Evolutionary conservation across 2,329 filamentous ascomycete species (phyloP).

Genomic region (Nannizziopsis barbatae): DNA sequence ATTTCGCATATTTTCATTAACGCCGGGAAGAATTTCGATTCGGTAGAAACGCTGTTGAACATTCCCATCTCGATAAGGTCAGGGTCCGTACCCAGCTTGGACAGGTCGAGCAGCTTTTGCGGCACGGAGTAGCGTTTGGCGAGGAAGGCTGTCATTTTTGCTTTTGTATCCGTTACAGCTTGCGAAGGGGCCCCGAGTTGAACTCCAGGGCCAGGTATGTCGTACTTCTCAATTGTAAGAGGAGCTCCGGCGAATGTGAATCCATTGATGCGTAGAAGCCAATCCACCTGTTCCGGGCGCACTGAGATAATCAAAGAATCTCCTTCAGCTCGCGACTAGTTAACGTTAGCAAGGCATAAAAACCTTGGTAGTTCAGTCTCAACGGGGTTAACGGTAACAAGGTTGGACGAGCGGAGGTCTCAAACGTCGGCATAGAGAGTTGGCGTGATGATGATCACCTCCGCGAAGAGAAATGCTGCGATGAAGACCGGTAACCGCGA

Average conservation of each 20-base stretch:
- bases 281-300: conserved; percentile 51
- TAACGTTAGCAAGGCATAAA: conserved; percentile 54
- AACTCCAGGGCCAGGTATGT: conserved; percentile 19
- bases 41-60: conserved; percentile 58
- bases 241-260: conserved; percentile 56
- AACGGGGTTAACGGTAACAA: conserved; percentile 25
- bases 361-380: conserved; percentile 32
- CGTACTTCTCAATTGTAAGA: conserved; percentile 41
- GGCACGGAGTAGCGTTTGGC: conserved; percentile 59
- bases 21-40: conserved; percentile 81
- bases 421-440: conserved; percentile 36
- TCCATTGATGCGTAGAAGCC: conserved; percentile 56
- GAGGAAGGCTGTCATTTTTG: conserved; percentile 60
- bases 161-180: conserved; percentile 49
- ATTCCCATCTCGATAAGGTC: conserved; percentile 63
- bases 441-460: conserved; percentile 34
- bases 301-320: conserved; percentile 59
- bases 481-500: conserved; percentile 32
- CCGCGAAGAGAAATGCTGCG: conserved; percentile 28
- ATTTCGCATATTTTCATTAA: conserved; percentile 77
- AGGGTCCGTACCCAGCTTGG: conserved; percentile 60
- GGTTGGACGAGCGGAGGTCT: conserved; percentile 19
- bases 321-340: conserved; percentile 58
- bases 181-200: conserved; percentile 31
- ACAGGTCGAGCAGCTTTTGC: conserved; percentile 70